A percentile compares a stretch with the other conserved stretches of the same genome.
Conservation (phyloP, 2,329 filamentous ascomycete genomes). For the Verruconis gallopava region DNA sequence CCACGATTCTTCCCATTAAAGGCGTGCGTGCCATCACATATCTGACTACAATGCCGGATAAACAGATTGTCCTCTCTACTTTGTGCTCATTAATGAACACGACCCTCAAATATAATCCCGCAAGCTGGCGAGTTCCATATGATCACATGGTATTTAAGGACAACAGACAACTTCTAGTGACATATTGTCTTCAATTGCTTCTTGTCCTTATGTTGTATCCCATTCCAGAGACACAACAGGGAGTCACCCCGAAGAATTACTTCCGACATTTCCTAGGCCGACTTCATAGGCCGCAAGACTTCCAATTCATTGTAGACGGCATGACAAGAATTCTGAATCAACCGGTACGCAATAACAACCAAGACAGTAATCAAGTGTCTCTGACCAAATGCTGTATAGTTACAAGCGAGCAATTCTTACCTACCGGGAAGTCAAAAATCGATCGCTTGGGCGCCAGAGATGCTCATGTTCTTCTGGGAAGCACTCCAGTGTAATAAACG, state of each 20-base stretch:
- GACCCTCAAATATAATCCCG: slow-evolving; percentile 89
- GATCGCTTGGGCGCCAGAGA: slow-evolving; percentile 81
- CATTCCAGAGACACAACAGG: slow-evolving; percentile 61
- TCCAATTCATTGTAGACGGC: slow-evolving; percentile 91
- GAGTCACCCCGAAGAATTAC: slow-evolving; percentile 65
- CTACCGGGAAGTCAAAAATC: slow-evolving; percentile 72
- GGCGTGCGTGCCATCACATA: slow-evolving; percentile 80
- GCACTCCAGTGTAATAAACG: slow-evolving; percentile 93
- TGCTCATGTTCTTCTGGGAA: slow-evolving; percentile 97
- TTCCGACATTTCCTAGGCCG: slow-evolving; percentile 87
- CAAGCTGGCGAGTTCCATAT: slow-evolving; percentile 86
- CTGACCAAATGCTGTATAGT: slow-evolving; percentile 27
- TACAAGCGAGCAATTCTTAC: slow-evolving; percentile 80
- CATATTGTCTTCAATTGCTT: slow-evolving; percentile 84
- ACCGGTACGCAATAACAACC: slow-evolving; percentile 36
- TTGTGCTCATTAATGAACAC: slow-evolving; percentile 92
- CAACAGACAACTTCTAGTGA: slow-evolving; percentile 77
- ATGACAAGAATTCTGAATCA: slow-evolving; percentile 89
- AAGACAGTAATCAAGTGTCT: background rate
- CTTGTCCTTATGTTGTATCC: slow-evolving; percentile 76
- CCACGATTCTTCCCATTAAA: slow-evolving; percentile 62
- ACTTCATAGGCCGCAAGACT: slow-evolving; percentile 85
- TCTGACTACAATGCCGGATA: slow-evolving; percentile 75
- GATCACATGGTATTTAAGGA: slow-evolving; percentile 88
- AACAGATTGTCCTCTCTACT: slow-evolving; percentile 79